These are phyloP conservation scores for Violaceomyces palustris DNA, from an alignment of 1,284 basidiomycete species.

Conservation along the genomic window DNA sequence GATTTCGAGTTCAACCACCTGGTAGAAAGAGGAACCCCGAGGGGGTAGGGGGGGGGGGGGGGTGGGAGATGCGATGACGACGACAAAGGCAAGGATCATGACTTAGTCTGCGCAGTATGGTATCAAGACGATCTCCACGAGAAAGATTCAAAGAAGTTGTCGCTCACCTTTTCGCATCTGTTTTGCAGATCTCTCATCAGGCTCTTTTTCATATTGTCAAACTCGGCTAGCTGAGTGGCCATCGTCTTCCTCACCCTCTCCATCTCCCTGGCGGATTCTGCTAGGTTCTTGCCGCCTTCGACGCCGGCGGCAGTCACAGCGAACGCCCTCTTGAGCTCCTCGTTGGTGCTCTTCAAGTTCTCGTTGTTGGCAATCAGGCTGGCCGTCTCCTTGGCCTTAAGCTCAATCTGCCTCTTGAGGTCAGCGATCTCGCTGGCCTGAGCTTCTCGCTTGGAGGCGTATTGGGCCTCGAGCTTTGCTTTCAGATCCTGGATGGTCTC, in stretches of 20 bases:
- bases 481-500: constrained; percentile 84
- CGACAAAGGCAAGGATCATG: not conserved
- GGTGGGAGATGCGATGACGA: constrained; percentile 8
- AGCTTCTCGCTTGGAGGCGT: constrained; percentile 83
- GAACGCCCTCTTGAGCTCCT: constrained; percentile 83
- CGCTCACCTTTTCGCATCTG: constrained; percentile 94
- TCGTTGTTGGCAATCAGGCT: constrained; percentile 81
- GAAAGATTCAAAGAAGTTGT: not conserved
- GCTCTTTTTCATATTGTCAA: constrained; percentile 97
- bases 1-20: constrained; percentile 98
- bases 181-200: constrained; percentile 98
- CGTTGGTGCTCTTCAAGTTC: constrained; percentile 89
- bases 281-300: constrained; percentile 91
- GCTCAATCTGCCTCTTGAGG: constrained; percentile 83
- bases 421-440: constrained; percentile 80
- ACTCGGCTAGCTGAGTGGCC: constrained; percentile 93
- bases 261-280: constrained; percentile 79
- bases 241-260: constrained; percentile 95
- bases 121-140: not conserved
- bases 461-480: constrained; percentile 90
- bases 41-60: no score
- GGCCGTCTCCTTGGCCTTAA: constrained; percentile 78
- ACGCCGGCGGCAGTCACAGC: constrained; percentile 93
- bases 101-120: no score
- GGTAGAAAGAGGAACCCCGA: no score